Percentiles rank a stretch among this genome's conserved stretches.
Conservation (phyloP, 148 eudicot genomes). For the Fagopyrum esculentum region DNA sequence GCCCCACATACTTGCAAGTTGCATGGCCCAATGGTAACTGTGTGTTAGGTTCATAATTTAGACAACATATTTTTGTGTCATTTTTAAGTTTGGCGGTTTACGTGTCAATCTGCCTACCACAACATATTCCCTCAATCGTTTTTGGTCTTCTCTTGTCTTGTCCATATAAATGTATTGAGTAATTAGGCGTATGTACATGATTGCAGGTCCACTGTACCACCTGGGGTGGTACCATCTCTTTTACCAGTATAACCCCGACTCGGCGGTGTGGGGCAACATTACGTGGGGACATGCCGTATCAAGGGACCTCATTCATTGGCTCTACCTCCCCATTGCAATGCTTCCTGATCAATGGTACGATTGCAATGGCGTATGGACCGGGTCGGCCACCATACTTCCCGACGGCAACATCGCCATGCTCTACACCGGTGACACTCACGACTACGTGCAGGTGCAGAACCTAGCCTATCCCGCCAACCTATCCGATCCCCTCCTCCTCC, state of each 20-base stretch:
- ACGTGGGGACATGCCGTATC: conserved; percentile 94
- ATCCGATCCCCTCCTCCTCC: conserved; percentile 82
- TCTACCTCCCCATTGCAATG: conserved; percentile 68
- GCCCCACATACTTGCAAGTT: too few species aligned
- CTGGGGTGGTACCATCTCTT: conserved; percentile 86
- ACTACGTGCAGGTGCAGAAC: conserved; percentile 74
- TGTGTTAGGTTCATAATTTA: too few species aligned
- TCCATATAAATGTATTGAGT: too few species aligned
- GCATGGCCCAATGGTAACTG: too few species aligned
- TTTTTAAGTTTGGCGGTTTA: too few species aligned
- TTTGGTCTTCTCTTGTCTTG: too few species aligned
- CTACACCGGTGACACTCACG: conserved; percentile 70
- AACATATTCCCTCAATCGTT: too few species aligned
- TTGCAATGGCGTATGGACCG: conserved; percentile 84
- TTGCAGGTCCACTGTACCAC: conserved; percentile 71
- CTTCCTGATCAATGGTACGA: conserved; percentile 74
- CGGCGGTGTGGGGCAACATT: conserved; percentile 91
- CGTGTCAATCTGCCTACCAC: too few species aligned
- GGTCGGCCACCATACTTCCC: conserved; percentile 75
- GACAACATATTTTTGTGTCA: too few species aligned
- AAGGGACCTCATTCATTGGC: conserved; percentile 76
- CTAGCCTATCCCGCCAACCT: conserved; percentile 83
- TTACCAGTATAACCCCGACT: conserved; percentile 88
- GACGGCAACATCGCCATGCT: conserved; percentile 67
- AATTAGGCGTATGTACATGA: background rate